These are phyloP conservation scores for Malassezia yamatoensis DNA, from an alignment of 1,284 basidiomycete species.

Conservation along the genomic window DNA sequence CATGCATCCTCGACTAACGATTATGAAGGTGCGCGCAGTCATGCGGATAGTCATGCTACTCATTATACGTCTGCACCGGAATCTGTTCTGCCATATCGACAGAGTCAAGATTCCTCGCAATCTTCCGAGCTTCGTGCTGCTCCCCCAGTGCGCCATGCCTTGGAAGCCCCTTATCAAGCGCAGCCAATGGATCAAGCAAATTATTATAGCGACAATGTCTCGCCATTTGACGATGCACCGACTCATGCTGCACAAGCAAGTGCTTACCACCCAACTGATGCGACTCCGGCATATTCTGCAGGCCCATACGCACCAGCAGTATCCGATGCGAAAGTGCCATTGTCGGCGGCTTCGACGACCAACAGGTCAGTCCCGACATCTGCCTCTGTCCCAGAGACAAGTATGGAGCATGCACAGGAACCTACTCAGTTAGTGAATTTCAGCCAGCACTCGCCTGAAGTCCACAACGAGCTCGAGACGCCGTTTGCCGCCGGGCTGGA, in stretches of 20 bases:
- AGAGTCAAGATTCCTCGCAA: background rate
- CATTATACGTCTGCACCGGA: background rate
- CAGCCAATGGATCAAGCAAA: too few species aligned
- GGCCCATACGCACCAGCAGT: slow-evolving; percentile 4
- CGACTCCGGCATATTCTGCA: slow-evolving; percentile 2
- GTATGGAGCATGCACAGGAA: background rate
- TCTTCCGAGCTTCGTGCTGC: too few species aligned
- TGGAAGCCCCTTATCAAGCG: too few species aligned
- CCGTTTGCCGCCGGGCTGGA: slow-evolving; percentile 1
- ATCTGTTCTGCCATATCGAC: background rate
- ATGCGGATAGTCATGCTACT: background rate
- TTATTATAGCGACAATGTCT: too few species aligned
- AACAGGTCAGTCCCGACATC: background rate
- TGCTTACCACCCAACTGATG: background rate
- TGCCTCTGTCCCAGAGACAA: background rate
- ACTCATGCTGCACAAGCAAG: background rate
- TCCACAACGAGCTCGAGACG: background rate
- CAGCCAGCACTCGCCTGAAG: background rate
- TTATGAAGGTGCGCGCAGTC: slow-evolving; percentile 7
- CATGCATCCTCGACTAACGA: slow-evolving; percentile 6
- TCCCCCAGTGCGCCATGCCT: too few species aligned
- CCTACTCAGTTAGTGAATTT: slow-evolving; percentile 2
- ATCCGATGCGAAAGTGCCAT: background rate
- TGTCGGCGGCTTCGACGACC: background rate
- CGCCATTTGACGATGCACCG: too few species aligned